phyloP scores from a whole-genome alignment of 1,284 basidiomycete genomes.

The Tilletia caries region DNA sequence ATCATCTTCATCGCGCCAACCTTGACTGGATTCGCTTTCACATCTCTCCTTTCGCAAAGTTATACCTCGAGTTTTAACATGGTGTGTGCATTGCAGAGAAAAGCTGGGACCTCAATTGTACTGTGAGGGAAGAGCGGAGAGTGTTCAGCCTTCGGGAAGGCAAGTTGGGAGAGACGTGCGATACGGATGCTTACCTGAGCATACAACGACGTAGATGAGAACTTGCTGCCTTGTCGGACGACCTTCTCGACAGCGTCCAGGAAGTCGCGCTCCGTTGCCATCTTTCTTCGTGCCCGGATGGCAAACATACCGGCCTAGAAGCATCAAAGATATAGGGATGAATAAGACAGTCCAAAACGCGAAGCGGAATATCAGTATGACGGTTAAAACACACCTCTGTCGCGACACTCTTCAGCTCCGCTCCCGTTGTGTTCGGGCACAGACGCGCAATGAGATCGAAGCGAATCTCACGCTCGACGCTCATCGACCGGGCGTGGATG shows the following conservation, averaged over 20 bases:
- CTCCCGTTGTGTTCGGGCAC: conserved; percentile 96
- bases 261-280: conserved; percentile 96
- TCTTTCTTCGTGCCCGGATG: conserved; percentile 91
- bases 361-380: neutral
- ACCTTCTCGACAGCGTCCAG: conserved; percentile 98
- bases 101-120: too few relatives aligned
- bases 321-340: neutral
- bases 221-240: conserved; percentile 94
- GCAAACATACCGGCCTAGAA: conserved; percentile 90
- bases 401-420: conserved; percentile 90
- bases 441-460: conserved; percentile 95
- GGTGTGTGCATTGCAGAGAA: too few relatives aligned
- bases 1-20: neutral
- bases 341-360: neutral
- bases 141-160: too few relatives aligned
- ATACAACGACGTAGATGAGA: conserved; percentile 61
- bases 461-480: conserved; percentile 91
- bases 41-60: neutral
- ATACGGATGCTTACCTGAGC: conserved; percentile 24
- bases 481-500: conserved; percentile 96
- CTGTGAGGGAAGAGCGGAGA: too few relatives aligned
- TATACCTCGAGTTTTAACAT: neutral
- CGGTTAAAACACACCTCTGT: conserved; percentile 63
- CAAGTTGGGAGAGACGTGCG: too few relatives aligned
- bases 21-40: neutral